Evolutionary conservation across 2,329 filamentous ascomycete genomes (phyloP).

Genomic region (Ceratocystis harringtonii): DNA sequence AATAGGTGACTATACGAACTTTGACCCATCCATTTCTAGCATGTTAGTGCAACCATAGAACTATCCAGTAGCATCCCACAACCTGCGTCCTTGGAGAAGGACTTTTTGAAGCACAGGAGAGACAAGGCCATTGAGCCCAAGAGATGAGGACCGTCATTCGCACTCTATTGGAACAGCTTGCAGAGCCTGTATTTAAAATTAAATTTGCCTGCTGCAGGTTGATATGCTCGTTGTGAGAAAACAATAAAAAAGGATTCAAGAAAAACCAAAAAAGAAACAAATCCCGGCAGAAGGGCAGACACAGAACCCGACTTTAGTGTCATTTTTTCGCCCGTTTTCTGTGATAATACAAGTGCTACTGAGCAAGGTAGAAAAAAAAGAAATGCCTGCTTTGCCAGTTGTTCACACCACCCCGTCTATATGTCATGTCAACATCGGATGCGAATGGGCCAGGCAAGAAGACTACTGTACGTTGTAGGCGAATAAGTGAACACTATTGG

Average conservation of each 20-base stretch:
- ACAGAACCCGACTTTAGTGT: not conserved
- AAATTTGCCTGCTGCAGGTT: not conserved
- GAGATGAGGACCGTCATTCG: not conserved
- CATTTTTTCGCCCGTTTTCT: not conserved
- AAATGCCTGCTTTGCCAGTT: not conserved
- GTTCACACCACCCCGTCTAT: not conserved
- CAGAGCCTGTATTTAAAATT: not conserved
- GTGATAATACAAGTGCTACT: not conserved
- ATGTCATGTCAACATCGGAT: not conserved
- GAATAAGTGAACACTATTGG: too few species aligned
- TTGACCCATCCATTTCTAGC: not conserved
- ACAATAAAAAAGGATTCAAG: not conserved
- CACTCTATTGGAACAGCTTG: not conserved
- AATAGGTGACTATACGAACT: not conserved
- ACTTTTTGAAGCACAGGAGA: not conserved
- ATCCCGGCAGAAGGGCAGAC: not conserved
- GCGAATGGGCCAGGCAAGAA: not conserved
- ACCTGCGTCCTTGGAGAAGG: not conserved
- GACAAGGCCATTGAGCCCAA: not conserved
- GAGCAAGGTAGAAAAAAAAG: not conserved
- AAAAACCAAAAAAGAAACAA: slow-evolving; percentile 6
- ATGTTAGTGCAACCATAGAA: not conserved
- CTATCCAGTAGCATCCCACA: not conserved
- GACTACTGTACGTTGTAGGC: not conserved
- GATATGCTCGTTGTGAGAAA: not conserved